Evolutionary conservation across 1,139 yeast genomes (phyloP), one percentile per base, ranked within the genome.

Genomic region (Yamadazyma conglobata): DNA sequence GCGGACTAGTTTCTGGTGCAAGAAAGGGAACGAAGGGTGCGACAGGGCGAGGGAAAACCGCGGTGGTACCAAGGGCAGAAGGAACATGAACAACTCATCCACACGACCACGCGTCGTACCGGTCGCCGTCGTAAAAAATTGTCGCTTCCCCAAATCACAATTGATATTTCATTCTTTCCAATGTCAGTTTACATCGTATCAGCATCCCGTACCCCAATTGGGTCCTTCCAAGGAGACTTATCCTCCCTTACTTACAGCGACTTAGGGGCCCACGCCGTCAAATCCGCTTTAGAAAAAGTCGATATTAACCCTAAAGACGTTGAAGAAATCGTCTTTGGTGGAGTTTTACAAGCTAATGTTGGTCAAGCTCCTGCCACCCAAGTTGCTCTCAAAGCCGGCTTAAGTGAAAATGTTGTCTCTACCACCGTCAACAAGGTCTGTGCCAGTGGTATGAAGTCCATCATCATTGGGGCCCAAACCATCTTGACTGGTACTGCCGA

Each of bases 291-390:
- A 40, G 86, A 65, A 30, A 84, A 86, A 55, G 91, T 85, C 28
- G 77, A 79, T 58, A 71, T 91, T 61, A 72, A 83, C 50, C 79
- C 95, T 30, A 68, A 71, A 27, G 79, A 73, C 38, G 94, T 84
- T 35, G 96, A 91, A 47, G 97, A 91, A 61, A 77, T 91, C 51
- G 70, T 85, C 50, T 89, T 88, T 56, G 98, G 98, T 52, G 87
- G 88, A 51, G 98, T 88, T 31, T 67, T 86, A 54, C 85, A 86
- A 51, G 97, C 97, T 45, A 87, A 87, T 52, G 79, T 87, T 36
- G 98, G 98, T 42, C 98, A 91, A 65, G 91, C 91, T 40, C 97
- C 97, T 28, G 98, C 97, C 25, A 83, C 97, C 63, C 98, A 91
- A 66, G 97, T 91, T 35, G 96, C 96, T 11, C 55, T 89, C 46